Conservation (phyloP, 805 yeast species). For the Tanozyma kutaoensis region DNA sequence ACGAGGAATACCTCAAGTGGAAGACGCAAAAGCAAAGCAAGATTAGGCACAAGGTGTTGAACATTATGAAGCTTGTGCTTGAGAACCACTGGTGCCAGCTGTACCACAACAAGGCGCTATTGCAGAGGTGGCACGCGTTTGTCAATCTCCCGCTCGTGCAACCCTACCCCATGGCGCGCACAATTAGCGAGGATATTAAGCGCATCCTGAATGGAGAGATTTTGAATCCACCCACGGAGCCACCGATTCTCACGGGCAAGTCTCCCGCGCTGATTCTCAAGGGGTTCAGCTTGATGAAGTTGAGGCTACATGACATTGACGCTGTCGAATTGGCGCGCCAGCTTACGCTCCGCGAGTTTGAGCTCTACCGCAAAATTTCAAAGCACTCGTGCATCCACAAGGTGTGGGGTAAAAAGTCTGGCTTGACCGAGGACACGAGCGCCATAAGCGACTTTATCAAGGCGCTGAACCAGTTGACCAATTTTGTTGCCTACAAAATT, state of each 20-base stretch:
- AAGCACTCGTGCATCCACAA: constrained; percentile 65
- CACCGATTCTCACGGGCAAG: constrained; percentile 13
- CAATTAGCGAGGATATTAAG: constrained; percentile 14
- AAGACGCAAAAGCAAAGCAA: constrained; percentile 55
- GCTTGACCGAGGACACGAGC: constrained; percentile 29
- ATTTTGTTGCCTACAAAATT: constrained; percentile 68
- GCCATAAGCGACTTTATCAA: constrained; percentile 48
- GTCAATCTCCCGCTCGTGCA: constrained; percentile 9
- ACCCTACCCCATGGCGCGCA: constrained; percentile 6
- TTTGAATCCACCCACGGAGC: constrained; percentile 14
- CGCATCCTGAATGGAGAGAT: constrained; percentile 17
- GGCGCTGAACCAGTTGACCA: constrained; percentile 71
- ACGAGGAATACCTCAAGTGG: constrained; percentile 74
- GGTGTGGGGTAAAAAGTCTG: constrained; percentile 61
- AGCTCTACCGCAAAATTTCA: constrained; percentile 51
- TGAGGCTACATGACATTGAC: constrained; percentile 53
- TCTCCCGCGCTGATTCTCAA: constrained; percentile 29
- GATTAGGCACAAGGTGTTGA: constrained; percentile 51
- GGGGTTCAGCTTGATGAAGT: constrained; percentile 18
- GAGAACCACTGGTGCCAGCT: constrained; percentile 59
- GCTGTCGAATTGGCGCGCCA: constrained; percentile 73
- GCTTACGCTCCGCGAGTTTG: constrained; percentile 66
- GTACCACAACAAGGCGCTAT: constrained; percentile 34
- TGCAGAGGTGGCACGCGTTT: constrained; percentile 21
- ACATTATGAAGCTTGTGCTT: constrained; percentile 51